phyloP scores from a whole-genome alignment of 345 rosid species.

The Laguncularia racemosa region DNA sequence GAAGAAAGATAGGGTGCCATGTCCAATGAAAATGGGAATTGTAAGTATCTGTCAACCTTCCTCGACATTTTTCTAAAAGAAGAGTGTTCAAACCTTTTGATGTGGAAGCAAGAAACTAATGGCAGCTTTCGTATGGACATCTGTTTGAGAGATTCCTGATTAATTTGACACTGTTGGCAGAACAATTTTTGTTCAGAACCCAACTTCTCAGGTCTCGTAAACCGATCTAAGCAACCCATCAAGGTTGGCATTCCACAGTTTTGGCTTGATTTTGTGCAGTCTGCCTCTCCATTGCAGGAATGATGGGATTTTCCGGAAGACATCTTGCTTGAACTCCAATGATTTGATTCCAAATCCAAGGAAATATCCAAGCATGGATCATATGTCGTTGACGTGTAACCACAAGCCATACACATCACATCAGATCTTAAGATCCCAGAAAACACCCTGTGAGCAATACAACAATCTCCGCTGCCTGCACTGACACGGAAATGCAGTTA shows the following conservation, averaged over 20 bases:
- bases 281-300: constrained; percentile 41
- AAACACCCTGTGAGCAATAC: constrained; percentile 51
- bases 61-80: constrained; percentile 48
- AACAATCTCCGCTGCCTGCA: constrained; percentile 50
- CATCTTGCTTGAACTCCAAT: constrained; percentile 25
- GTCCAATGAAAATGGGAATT: constrained; percentile 53
- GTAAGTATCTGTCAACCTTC: constrained; percentile 53
- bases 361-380: constrained; percentile 63
- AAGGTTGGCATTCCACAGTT: constrained; percentile 36
- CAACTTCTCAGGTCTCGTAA: constrained; percentile 57
- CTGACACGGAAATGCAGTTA: constrained; percentile 10
- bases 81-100: constrained; percentile 65
- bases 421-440: constrained; percentile 56
- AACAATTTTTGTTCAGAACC: constrained; percentile 68
- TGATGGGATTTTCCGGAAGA: constrained; percentile 23
- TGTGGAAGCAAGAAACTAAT: constrained; percentile 57
- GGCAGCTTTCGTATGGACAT: constrained; percentile 73
- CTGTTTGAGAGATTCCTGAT: constrained; percentile 66
- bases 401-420: constrained; percentile 68
- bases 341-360: constrained; percentile 48
- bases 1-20: constrained; percentile 61
- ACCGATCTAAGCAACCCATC: constrained; percentile 54
- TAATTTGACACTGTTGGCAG: constrained; percentile 61
- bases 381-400: constrained; percentile 59
- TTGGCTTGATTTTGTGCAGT: constrained; percentile 25